These are phyloP conservation scores for Lactarius akahatsu DNA, from an alignment of 768 basidiomycete species.

Conservation along the genomic window DNA sequence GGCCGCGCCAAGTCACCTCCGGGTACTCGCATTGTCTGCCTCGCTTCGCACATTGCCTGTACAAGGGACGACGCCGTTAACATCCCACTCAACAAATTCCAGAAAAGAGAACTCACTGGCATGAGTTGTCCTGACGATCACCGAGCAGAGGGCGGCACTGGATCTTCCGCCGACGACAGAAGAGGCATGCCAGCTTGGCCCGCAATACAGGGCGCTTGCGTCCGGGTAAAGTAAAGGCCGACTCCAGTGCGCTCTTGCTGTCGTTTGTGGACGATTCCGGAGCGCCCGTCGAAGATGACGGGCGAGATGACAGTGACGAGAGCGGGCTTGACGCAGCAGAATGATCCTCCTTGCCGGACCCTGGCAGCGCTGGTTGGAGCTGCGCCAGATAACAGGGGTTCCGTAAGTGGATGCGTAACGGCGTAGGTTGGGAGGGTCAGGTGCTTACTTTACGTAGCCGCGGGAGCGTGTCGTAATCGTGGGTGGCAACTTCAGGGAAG, in stretches of 20 bases:
- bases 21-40: slow-evolving; percentile 21
- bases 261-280: slow-evolving; percentile 10
- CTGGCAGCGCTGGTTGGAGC: slow-evolving; percentile 19
- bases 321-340: slow-evolving; percentile 24
- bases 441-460: slow-evolving; percentile 23
- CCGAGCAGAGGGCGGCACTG: slow-evolving; percentile 21
- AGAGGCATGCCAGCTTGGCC: slow-evolving; percentile 24
- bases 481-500: slow-evolving; percentile 5
- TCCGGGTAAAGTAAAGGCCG: slow-evolving; percentile 22
- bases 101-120: slow-evolving; percentile 19
- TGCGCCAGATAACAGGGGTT: slow-evolving; percentile 2
- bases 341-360: slow-evolving; percentile 15
- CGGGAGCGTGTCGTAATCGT: slow-evolving; percentile 26
- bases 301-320: slow-evolving; percentile 22
- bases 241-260: slow-evolving; percentile 1
- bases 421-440: not conserved
- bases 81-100: not conserved
- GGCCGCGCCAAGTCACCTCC: slow-evolving; percentile 27
- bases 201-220: slow-evolving; percentile 27
- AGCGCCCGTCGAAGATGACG: slow-evolving; percentile 23
- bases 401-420: slow-evolving; percentile 12
- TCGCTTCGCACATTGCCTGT: slow-evolving; percentile 25
- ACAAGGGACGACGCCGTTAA: not conserved
- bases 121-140: slow-evolving; percentile 9
- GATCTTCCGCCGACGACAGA: slow-evolving; percentile 28